phyloP scores from a whole-genome alignment of 805 yeast species.

The Pichia exigua region DNA sequence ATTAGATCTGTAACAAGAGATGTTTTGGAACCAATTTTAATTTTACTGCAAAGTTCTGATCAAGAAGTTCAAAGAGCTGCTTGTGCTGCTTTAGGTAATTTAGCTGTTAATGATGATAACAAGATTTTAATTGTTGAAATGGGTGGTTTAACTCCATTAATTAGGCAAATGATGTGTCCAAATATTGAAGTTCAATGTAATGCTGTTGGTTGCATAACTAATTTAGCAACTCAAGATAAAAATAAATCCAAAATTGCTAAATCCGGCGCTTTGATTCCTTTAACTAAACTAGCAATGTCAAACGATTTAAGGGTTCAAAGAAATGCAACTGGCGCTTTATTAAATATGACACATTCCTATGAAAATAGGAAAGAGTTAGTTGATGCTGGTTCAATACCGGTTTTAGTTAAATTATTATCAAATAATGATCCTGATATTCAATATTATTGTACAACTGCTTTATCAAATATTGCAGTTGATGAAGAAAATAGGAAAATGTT shows the following conservation, averaged over 20 bases:
- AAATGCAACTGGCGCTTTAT: conserved; percentile 95
- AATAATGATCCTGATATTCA: conserved; percentile 94
- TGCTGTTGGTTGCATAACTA: conserved; percentile 98
- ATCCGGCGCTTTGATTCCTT: conserved; percentile 90
- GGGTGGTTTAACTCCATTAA: conserved; percentile 96
- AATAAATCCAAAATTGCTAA: conserved; percentile 94
- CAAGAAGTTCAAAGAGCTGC: conserved; percentile 97
- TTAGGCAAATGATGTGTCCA: conserved; percentile 94
- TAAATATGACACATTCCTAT: conserved; percentile 96
- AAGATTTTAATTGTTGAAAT: conserved; percentile 89
- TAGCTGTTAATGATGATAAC: conserved; percentile 95
- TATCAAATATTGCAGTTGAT: conserved; percentile 96
- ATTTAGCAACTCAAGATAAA: conserved; percentile 95
- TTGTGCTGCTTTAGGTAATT: conserved; percentile 96
- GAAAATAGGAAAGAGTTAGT: conserved; percentile 96
- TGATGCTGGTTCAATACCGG: conserved; percentile 97
- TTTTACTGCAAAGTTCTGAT: conserved; percentile 77
- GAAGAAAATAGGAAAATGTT: conserved; percentile 81
- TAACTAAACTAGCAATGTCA: conserved; percentile 89
- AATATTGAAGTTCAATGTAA: conserved; percentile 98
- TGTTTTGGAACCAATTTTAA: conserved; percentile 88
- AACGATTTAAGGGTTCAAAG: conserved; percentile 94
- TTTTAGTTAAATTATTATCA: conserved; percentile 76
- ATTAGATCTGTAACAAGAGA: conserved; percentile 85
- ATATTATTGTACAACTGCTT: conserved; percentile 95